Percentiles rank a stretch among this genome's conserved stretches.
phyloP scores from a whole-genome alignment of 2,329 filamentous ascomycete genomes.

The Fusarium sp. region DNA sequence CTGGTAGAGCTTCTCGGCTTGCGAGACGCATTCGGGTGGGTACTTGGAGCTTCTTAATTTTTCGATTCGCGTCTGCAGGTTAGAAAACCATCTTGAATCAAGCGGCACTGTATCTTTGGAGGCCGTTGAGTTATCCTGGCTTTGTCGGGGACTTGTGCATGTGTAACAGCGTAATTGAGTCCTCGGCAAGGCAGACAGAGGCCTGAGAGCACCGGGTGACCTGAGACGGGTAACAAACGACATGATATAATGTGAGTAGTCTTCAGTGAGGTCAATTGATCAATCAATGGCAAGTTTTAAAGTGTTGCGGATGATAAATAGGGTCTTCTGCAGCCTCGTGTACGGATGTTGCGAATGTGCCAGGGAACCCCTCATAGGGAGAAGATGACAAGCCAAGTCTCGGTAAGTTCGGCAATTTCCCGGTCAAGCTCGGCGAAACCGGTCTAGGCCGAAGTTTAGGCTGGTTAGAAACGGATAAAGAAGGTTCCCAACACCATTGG shows the following conservation, averaged over 20 bases:
- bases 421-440: neutral
- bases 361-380: neutral
- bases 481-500: neutral
- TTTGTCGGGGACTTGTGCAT: neutral
- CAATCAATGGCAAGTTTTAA: neutral
- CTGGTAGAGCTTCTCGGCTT: neutral
- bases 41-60: neutral
- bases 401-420: neutral
- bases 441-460: neutral
- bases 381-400: neutral
- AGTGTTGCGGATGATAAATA: neutral
- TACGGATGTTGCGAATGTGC: neutral
- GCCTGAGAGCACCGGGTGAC: neutral
- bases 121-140: neutral
- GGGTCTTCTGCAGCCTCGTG: neutral
- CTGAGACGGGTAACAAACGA: neutral
- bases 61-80: slow-evolving; percentile 12
- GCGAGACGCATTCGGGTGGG: neutral
- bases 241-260: neutral
- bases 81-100: slow-evolving; percentile 24
- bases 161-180: neutral
- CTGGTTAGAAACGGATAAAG: neutral
- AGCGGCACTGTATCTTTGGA: neutral
- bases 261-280: neutral
- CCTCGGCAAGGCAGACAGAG: neutral